phyloP scores from a whole-genome alignment of 1,284 basidiomycete genomes.

The Pseudozyma thailandica region DNA sequence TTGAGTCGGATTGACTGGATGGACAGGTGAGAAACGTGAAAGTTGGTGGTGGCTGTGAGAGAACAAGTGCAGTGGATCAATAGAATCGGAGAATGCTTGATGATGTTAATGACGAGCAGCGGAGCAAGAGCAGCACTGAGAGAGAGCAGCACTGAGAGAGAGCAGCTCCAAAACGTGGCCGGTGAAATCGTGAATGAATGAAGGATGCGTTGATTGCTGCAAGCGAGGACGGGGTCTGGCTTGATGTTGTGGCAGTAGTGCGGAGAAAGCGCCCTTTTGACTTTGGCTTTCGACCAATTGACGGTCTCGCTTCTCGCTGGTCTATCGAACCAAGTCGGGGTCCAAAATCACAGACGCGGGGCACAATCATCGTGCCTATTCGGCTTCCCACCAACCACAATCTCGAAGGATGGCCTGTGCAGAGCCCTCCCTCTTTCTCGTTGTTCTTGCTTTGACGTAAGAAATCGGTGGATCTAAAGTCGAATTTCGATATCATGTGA shows the following conservation, averaged over 20 bases:
- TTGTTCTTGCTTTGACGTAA: not conserved
- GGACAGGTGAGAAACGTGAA: not conserved
- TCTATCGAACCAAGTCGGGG: not conserved
- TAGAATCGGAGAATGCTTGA: not conserved
- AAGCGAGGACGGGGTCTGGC: too few species aligned
- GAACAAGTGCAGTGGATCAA: not conserved
- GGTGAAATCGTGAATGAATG: not conserved
- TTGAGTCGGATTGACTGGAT: not conserved
- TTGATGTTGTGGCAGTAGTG: slow-evolving; percentile 2
- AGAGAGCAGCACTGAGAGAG: not conserved
- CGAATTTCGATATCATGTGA: not conserved
- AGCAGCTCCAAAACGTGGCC: slow-evolving; percentile 13
- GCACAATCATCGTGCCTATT: slow-evolving; percentile 1
- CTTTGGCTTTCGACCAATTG: not conserved
- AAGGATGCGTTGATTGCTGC: not conserved
- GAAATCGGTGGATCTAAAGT: not conserved
- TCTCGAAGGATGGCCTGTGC: slow-evolving; percentile 2
- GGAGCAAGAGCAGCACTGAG: not conserved
- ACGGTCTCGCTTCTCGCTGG: not conserved
- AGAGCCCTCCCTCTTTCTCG: too few species aligned
- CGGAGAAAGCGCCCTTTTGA: slow-evolving; percentile 1
- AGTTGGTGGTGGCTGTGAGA: not conserved
- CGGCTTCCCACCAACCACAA: not conserved
- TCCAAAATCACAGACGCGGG: slow-evolving; percentile 7
- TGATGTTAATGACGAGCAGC: not conserved